Percentiles rank a stretch among this genome's conserved stretches.
Evolutionary conservation across 805 yeast species (phyloP).

Genomic region (Metschnikowia bowlesiae): DNA sequence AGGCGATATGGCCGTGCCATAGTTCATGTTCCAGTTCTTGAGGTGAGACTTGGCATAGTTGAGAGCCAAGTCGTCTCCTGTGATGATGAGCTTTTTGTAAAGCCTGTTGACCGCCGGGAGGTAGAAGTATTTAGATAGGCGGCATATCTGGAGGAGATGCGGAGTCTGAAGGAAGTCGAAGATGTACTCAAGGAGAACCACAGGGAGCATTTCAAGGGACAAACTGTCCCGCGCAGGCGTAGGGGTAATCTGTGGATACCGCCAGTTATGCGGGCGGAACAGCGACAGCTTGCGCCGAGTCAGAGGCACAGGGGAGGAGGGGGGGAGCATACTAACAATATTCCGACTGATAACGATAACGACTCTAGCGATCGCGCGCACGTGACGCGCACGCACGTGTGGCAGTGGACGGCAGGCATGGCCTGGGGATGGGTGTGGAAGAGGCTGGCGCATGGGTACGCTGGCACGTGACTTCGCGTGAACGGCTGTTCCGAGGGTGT

Average conservation of each 20-base stretch:
- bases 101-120: conserved; percentile 23
- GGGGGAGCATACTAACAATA: neutral
- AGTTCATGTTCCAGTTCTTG: conserved; percentile 19
- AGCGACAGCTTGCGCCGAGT: conserved; percentile 9
- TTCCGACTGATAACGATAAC: neutral
- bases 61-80: conserved; percentile 10
- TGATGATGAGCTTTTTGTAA: conserved; percentile 21
- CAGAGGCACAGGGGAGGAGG: neutral
- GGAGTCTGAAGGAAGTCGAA: conserved; percentile 18
- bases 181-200: conserved; percentile 14
- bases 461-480: too few relatives aligned
- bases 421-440: too few relatives aligned
- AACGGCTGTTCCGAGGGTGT: too few relatives aligned
- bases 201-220: conserved; percentile 21
- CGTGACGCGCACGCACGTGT: neutral
- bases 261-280: conserved; percentile 11
- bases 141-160: conserved; percentile 21
- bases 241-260: conserved; percentile 2
- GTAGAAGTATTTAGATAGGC: conserved; percentile 20
- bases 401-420: too few relatives aligned
- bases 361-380: neutral
- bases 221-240: neutral
- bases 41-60: conserved; percentile 9
- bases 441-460: too few relatives aligned
- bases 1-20: conserved; percentile 13